Conservation (phyloP, 75 land plant species). For the Pinus tabuliformis region DNA sequence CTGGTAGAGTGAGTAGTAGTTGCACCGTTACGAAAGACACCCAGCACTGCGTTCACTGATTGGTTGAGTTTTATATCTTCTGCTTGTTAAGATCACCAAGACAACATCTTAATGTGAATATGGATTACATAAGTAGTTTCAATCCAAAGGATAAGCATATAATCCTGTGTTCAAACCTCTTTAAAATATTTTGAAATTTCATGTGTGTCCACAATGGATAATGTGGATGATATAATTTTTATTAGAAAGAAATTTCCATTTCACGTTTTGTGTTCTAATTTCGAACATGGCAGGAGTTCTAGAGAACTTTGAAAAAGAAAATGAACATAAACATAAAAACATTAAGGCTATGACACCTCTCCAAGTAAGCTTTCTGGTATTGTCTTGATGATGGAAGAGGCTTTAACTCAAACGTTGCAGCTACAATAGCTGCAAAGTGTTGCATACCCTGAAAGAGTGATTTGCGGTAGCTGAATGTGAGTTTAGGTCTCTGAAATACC, state of each 20-base stretch:
- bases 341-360: conserved; percentile 29
- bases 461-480: conserved; percentile 53
- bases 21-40: conserved; percentile 64
- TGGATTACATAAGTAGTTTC: background rate
- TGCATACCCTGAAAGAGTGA: no score
- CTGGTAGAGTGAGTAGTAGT: conserved; percentile 39
- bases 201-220: background rate
- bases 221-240: no score
- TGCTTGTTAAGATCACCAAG: conserved; percentile 13
- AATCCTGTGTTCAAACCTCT: background rate
- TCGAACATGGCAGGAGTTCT: background rate
- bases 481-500: conserved; percentile 23
- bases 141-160: background rate
- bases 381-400: conserved; percentile 20
- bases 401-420: conserved; percentile 54
- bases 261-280: background rate
- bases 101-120: background rate
- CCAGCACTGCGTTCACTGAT: conserved; percentile 49
- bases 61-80: conserved; percentile 59
- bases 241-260: background rate
- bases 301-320: background rate
- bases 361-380: conserved; percentile 28
- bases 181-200: background rate
- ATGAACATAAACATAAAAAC: background rate
- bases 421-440: conserved; percentile 49